Conservation (phyloP, 2,329 filamentous ascomycete species). For the Pyrenophora teres region DNA sequence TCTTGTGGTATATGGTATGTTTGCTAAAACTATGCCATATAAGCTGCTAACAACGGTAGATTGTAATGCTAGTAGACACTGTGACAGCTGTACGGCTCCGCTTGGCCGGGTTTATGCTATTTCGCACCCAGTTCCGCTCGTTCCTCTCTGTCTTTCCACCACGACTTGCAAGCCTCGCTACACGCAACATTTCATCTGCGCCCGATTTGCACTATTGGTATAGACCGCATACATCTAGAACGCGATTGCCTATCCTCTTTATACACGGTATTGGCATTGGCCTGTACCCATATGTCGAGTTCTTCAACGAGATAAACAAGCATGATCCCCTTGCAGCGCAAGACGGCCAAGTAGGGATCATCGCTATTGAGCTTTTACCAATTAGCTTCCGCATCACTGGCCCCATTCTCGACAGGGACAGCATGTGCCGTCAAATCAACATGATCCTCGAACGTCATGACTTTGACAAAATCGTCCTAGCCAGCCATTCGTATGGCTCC, state of each 20-base stretch:
- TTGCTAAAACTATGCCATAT: neutral
- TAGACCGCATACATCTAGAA: constrained; percentile 64
- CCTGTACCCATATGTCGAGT: constrained; percentile 64
- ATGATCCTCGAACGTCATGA: constrained; percentile 62
- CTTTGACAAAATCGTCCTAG: constrained; percentile 64
- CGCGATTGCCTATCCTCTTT: constrained; percentile 65
- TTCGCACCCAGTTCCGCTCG: constrained; percentile 52
- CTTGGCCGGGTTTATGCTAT: constrained; percentile 58
- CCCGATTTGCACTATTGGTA: constrained; percentile 67
- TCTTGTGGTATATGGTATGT: constrained; percentile 67
- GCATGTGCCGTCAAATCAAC: constrained; percentile 62
- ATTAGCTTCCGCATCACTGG: constrained; percentile 66
- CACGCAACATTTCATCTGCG: constrained; percentile 55
- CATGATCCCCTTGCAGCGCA: constrained; percentile 26
- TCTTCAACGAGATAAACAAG: constrained; percentile 59
- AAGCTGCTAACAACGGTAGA: constrained; percentile 32
- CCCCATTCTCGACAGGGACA: constrained; percentile 56
- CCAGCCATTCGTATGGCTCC: constrained; percentile 67
- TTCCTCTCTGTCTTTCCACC: constrained; percentile 63
- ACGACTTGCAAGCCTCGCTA: constrained; percentile 58
- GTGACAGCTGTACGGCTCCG: constrained; percentile 50
- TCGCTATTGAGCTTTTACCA: constrained; percentile 69
- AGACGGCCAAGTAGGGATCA: constrained; percentile 62
- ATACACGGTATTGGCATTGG: constrained; percentile 74
- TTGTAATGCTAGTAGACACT: constrained; percentile 59